Percentiles rank a stretch among this genome's conserved stretches.
phyloP scores from a whole-genome alignment of 208 protist species.

The Phytomonas francai region DNA sequence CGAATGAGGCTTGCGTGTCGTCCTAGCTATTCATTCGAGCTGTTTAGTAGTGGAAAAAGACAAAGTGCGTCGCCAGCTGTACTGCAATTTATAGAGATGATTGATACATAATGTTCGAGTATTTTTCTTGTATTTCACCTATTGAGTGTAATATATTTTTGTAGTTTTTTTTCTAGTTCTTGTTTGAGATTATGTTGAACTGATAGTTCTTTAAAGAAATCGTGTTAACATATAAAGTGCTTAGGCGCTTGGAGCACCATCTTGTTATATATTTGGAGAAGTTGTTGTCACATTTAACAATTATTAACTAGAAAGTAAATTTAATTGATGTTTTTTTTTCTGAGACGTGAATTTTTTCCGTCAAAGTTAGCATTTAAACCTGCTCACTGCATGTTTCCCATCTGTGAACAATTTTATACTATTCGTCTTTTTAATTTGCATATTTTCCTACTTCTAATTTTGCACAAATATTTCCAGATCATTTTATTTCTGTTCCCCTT shows the following conservation, averaged over 20 bases:
- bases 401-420: background rate
- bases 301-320: background rate
- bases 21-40: background rate
- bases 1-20: background rate
- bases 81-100: background rate
- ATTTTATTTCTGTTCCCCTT: slow-evolving; percentile 10
- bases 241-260: background rate
- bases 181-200: background rate
- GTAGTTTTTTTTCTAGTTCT: slow-evolving; percentile 16
- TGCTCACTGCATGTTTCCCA: background rate
- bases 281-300: background rate
- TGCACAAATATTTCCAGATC: background rate
- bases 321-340: background rate
- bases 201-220: background rate
- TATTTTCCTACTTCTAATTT: background rate
- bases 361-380: background rate
- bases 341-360: background rate
- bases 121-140: background rate
- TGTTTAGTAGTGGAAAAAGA: background rate
- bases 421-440: background rate
- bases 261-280: background rate
- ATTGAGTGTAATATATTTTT: background rate
- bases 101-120: slow-evolving; percentile 2
- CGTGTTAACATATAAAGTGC: background rate
- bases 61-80: background rate